Evolutionary conservation across 169 alveolate genomes (phyloP).

Genomic region (Cryptosporidium canis): DNA sequence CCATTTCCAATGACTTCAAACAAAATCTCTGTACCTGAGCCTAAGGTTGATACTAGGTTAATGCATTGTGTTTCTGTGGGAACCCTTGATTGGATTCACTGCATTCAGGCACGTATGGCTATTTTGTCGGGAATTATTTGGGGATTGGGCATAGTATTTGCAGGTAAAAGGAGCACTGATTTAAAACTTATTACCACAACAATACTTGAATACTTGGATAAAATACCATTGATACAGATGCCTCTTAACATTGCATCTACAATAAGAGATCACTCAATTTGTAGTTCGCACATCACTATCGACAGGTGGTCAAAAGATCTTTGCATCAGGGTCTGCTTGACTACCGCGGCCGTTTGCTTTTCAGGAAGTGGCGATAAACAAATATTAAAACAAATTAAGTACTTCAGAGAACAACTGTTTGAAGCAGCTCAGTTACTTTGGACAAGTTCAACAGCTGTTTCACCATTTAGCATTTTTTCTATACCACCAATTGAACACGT

Average conservation of each 20-base stretch:
- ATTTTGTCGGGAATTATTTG: conserved; percentile 45
- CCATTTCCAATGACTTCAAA: conserved; percentile 43
- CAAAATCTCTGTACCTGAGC: neutral
- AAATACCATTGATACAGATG: conserved; percentile 45
- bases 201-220: conserved; percentile 31
- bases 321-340: conserved; percentile 46
- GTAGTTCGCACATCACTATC: conserved; percentile 49
- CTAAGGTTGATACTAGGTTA: neutral
- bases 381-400: conserved; percentile 24
- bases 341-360: conserved; percentile 30
- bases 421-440: conserved; percentile 54
- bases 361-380: conserved; percentile 65
- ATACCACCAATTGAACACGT: conserved; percentile 70
- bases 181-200: neutral
- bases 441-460: conserved; percentile 70
- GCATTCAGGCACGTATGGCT: conserved; percentile 60
- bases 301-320: conserved; percentile 64
- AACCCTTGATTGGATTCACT: conserved; percentile 62
- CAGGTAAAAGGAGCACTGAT: conserved; percentile 28
- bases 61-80: conserved; percentile 15
- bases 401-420: conserved; percentile 30
- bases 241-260: conserved; percentile 65
- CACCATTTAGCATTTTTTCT: conserved; percentile 56
- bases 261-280: conserved; percentile 14
- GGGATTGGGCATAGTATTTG: conserved; percentile 66